phyloP scores from a whole-genome alignment of 2,329 filamentous ascomycete species.

The Thermothelomyces thermophilus region DNA sequence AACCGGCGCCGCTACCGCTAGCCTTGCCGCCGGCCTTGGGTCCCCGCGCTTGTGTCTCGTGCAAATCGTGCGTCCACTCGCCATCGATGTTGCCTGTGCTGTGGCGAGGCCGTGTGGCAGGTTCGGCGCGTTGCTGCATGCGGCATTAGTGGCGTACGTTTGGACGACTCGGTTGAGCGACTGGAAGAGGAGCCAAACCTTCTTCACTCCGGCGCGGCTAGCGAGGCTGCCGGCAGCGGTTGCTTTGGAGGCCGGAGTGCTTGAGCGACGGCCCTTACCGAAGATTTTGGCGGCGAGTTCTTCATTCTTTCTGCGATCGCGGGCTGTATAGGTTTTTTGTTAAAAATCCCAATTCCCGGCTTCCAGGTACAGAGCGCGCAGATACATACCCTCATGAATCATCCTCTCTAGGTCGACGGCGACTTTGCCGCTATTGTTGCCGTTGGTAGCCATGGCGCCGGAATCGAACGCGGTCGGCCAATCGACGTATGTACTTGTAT shows the following conservation, averaged over 20 bases:
- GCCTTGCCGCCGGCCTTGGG: constrained; percentile 27
- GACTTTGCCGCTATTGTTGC: constrained; percentile 25
- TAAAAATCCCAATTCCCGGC: background rate
- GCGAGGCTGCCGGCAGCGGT: constrained; percentile 49
- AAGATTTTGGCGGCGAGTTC: constrained; percentile 67
- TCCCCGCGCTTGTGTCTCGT: constrained; percentile 37
- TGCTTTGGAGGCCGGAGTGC: constrained; percentile 44
- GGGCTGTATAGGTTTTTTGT: constrained; percentile 37
- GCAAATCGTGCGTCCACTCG: constrained; percentile 67
- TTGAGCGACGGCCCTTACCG: constrained; percentile 51
- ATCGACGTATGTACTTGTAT: background rate
- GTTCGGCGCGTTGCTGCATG: constrained; percentile 26
- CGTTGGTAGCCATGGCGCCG: constrained; percentile 23
- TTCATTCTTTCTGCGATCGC: constrained; percentile 65
- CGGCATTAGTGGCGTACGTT: background rate
- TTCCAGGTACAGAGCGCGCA: background rate
- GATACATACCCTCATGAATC: constrained; percentile 43
- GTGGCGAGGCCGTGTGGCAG: constrained; percentile 28
- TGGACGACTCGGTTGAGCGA: background rate
- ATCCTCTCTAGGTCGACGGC: constrained; percentile 50
- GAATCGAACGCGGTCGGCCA: background rate
- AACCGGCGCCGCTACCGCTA: constrained; percentile 27
- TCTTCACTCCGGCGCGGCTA: constrained; percentile 66
- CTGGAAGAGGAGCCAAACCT: constrained; percentile 37
- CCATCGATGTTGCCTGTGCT: constrained; percentile 53